Percentiles rank a stretch among this genome's conserved stretches.
These are phyloP conservation scores for Peronospora farinosa DNA, from an alignment of 352 stramenopile species.

Conservation along the genomic window DNA sequence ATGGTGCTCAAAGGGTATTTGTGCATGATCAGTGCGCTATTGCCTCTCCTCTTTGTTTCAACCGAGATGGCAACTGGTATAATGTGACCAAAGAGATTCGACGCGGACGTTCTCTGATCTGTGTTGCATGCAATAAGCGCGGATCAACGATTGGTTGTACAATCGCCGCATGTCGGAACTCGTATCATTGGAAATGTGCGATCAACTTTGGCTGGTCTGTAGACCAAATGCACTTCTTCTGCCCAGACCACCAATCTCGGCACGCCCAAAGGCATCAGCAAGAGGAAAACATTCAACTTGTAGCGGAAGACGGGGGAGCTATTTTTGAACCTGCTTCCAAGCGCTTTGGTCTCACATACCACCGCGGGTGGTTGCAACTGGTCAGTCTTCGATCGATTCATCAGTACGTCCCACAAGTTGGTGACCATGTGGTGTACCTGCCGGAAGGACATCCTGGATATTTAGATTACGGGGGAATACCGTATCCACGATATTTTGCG, in stretches of 20 bases:
- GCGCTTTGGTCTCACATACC: conserved; percentile 61
- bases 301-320: conserved; percentile 27
- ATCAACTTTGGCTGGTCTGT: conserved; percentile 61
- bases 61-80: conserved; percentile 70
- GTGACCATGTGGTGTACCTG: conserved; percentile 80
- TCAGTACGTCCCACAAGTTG: conserved; percentile 74
- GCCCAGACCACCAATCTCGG: conserved; percentile 45
- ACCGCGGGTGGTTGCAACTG: conserved; percentile 76
- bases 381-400: conserved; percentile 41
- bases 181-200: conserved; percentile 82
- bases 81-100: conserved; percentile 82
- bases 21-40: conserved; percentile 85
- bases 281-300: conserved; percentile 9
- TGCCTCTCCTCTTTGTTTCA: conserved; percentile 77
- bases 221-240: conserved; percentile 82
- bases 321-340: conserved; percentile 41
- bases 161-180: conserved; percentile 49
- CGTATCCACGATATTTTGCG: conserved; percentile 41
- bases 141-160: conserved; percentile 78
- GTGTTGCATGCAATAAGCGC: conserved; percentile 59
- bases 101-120: conserved; percentile 58
- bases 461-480: conserved; percentile 31
- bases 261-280: conserved; percentile 25
- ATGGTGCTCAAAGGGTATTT: conserved; percentile 63
- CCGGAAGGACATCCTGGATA: conserved; percentile 64